phyloP scores from a whole-genome alignment of 2,329 filamentous ascomycete genomes.

The Sporothrix luriei region DNA sequence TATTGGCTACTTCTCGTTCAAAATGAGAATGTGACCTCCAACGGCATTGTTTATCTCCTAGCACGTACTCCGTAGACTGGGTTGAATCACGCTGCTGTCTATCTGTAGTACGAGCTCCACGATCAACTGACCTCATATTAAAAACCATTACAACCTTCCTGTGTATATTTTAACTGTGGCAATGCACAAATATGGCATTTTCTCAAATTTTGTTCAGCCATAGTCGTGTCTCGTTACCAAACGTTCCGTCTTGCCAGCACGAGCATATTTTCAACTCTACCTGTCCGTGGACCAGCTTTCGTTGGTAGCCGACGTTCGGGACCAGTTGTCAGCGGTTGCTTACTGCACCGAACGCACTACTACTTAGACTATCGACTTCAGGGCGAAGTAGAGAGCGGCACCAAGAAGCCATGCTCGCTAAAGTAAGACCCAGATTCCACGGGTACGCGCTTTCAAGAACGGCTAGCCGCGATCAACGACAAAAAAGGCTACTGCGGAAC shows the following conservation, averaged over 20 bases:
- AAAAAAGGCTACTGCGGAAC: background rate
- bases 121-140: background rate
- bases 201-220: background rate
- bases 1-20: too few species aligned
- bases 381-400: background rate
- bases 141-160: background rate
- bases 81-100: background rate
- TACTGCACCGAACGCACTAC: background rate
- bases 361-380: background rate
- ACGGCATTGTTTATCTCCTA: too few species aligned
- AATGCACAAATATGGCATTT: too few species aligned
- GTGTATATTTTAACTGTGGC: background rate
- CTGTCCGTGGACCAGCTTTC: background rate
- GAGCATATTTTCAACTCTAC: constrained; percentile 1
- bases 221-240: too few species aligned
- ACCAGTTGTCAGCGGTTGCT: background rate
- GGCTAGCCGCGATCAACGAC: background rate
- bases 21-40: too few species aligned
- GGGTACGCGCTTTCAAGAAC: background rate
- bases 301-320: background rate
- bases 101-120: background rate
- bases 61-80: too few species aligned
- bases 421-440: background rate
- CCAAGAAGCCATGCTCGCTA: background rate
- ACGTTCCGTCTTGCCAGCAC: background rate